Conservation (phyloP, 2,329 filamentous ascomycete species). For the Bretziella fagacearum region DNA sequence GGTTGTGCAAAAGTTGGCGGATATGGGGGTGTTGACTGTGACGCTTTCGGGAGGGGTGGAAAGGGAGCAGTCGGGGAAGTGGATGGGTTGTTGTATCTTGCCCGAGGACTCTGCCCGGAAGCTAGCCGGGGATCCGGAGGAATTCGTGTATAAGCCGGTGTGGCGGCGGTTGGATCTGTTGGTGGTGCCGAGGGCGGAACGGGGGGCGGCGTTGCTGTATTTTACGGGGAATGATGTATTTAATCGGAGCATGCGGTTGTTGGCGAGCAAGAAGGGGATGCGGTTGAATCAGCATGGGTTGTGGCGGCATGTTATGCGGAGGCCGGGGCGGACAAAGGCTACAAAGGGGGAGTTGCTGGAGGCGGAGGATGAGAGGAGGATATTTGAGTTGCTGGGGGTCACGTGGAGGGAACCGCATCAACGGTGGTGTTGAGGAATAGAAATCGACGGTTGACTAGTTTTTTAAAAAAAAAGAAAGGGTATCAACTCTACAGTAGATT, state of each 20-base stretch:
- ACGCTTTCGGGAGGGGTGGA: conserved; percentile 38
- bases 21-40: conserved; percentile 48
- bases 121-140: neutral
- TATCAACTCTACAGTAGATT: neutral
- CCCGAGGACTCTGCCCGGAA: conserved; percentile 27
- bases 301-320: conserved; percentile 52
- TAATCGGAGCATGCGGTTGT: conserved; percentile 66
- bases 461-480: neutral
- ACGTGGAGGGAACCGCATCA: conserved; percentile 66
- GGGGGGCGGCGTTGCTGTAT: conserved; percentile 78
- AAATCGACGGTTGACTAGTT: neutral
- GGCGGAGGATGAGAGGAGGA: conserved; percentile 55
- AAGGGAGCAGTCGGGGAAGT: conserved; percentile 47
- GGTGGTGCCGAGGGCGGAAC: conserved; percentile 60
- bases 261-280: conserved; percentile 70
- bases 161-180: conserved; percentile 80
- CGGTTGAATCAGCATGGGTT: conserved; percentile 69
- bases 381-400: conserved; percentile 70
- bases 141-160: conserved; percentile 18
- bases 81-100: conserved; percentile 71
- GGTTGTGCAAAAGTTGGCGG: conserved; percentile 39
- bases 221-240: conserved; percentile 95
- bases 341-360: conserved; percentile 57
- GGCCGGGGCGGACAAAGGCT: conserved; percentile 38
- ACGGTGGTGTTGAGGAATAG: conserved; percentile 45